Evolutionary conservation across 1,284 basidiomycete genomes (phyloP).

Genomic region (Austroboletus niveus): DNA sequence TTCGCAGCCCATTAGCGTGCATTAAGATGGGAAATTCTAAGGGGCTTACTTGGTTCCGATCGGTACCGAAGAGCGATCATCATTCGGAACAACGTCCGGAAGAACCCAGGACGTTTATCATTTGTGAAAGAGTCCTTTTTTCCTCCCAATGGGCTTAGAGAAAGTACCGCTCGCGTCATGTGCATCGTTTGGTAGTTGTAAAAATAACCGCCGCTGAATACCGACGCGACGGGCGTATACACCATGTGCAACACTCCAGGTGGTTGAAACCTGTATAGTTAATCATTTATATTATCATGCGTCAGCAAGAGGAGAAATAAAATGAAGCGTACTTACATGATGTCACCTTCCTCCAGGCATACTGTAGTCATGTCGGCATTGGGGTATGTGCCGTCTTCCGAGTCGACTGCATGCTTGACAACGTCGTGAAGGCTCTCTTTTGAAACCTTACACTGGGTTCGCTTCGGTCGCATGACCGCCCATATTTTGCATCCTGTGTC

Average conservation of each 20-base stretch:
- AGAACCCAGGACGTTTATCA: not conserved
- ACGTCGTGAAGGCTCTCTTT: too few species aligned
- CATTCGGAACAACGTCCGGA: constrained; percentile 3
- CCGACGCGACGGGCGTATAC: constrained; percentile 2
- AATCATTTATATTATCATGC: too few species aligned
- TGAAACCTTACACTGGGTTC: too few species aligned
- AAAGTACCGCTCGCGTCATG: not conserved
- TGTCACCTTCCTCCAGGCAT: constrained; percentile 7
- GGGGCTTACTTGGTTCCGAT: constrained; percentile 1
- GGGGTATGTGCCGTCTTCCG: not conserved
- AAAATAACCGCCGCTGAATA: constrained; percentile 14
- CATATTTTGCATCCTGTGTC: constrained; percentile 1
- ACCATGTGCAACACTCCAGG: not conserved
- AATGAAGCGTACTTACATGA: constrained; percentile 5
- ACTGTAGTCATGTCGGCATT: constrained; percentile 1
- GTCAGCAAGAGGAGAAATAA: not conserved
- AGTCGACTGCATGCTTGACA: fast-evolving
- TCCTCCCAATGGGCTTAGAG: fast-evolving
- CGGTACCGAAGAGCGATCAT: constrained; percentile 6
- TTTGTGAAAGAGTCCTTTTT: not conserved
- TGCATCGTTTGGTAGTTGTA: constrained; percentile 12
- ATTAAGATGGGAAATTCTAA: too few species aligned
- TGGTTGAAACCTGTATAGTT: constrained; percentile 10
- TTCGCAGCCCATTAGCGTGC: too few species aligned
- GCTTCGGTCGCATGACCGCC: constrained; percentile 1